Conservation (phyloP, 1,284 basidiomycete species). For the Microbotryomycetes sp. region DNA sequence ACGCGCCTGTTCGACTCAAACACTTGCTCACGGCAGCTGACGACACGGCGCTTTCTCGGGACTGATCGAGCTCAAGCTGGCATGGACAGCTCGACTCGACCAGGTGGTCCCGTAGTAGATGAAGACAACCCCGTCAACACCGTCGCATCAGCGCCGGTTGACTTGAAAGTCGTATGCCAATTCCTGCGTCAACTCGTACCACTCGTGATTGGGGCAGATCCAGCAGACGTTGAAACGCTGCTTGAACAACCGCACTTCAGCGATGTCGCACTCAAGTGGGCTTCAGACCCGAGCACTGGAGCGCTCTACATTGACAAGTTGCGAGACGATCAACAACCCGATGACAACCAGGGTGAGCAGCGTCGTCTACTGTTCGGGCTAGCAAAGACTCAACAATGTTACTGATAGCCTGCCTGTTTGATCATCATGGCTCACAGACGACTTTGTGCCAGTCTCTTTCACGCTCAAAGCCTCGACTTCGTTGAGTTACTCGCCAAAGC, state of each 20-base stretch:
- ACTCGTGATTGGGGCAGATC: constrained; percentile 60
- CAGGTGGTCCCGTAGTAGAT: background rate
- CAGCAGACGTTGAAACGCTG: constrained; percentile 58
- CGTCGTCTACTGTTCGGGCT: background rate
- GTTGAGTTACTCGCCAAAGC: constrained; percentile 70
- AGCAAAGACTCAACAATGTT: background rate
- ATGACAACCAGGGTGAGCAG: constrained; percentile 4
- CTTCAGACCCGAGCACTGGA: constrained; percentile 51
- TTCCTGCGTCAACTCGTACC: constrained; percentile 67
- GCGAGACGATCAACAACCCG: constrained; percentile 58
- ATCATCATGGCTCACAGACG: background rate
- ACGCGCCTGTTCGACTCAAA: background rate
- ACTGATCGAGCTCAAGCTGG: too few species aligned
- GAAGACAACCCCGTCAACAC: background rate
- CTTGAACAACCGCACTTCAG: constrained; percentile 60
- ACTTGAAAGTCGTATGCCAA: constrained; percentile 39
- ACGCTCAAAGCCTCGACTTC: constrained; percentile 64
- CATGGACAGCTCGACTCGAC: too few species aligned
- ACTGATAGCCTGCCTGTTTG: background rate
- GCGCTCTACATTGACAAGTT: constrained; percentile 72
- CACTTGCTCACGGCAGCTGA: background rate
- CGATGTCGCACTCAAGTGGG: constrained; percentile 64
- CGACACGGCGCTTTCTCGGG: background rate
- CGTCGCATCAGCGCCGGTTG: constrained; percentile 29
- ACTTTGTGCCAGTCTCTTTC: constrained; percentile 12